Percentiles rank a stretch among this genome's conserved stretches.
phyloP scores from a whole-genome alignment of 148 eudicot genomes.

The Vaccinium myrtillus region DNA sequence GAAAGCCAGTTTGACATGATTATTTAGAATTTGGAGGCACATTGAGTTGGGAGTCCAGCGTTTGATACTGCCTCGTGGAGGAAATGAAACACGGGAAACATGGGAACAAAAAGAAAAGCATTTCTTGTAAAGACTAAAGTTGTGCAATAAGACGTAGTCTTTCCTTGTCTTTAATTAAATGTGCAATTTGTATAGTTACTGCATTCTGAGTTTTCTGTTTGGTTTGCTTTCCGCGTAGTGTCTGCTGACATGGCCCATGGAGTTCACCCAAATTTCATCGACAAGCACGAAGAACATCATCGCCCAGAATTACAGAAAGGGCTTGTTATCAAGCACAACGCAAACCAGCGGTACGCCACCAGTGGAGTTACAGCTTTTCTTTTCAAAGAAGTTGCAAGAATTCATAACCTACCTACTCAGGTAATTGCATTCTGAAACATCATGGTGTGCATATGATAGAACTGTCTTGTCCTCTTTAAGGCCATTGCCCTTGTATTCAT shows the following conservation, averaged over 20 bases:
- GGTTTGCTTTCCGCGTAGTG: conserved; percentile 36
- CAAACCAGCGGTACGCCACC: conserved; percentile 97
- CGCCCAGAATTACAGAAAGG: conserved; percentile 90
- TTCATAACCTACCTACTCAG: conserved; percentile 88
- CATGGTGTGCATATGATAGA: neutral
- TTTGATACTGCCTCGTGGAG: neutral
- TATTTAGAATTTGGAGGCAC: neutral
- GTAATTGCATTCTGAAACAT: conserved; percentile 51
- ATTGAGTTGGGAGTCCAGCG: neutral
- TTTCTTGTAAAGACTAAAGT: neutral
- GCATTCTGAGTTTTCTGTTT: neutral
- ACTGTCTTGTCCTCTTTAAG: neutral
- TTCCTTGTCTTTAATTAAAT: neutral
- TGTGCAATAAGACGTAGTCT: neutral
- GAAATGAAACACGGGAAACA: too few species aligned
- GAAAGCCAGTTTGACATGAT: neutral
- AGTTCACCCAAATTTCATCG: conserved; percentile 89
- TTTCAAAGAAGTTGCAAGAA: conserved; percentile 86
- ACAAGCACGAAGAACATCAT: conserved; percentile 95
- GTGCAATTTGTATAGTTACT: neutral
- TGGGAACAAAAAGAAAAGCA: neutral
- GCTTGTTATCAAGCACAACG: conserved; percentile 93
- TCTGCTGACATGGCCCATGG: conserved; percentile 99
- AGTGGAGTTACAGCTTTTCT: conserved; percentile 90
- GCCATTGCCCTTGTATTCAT: neutral